phyloP scores from a whole-genome alignment of 1,284 basidiomycete species.

The Chalciporus sp. region DNA sequence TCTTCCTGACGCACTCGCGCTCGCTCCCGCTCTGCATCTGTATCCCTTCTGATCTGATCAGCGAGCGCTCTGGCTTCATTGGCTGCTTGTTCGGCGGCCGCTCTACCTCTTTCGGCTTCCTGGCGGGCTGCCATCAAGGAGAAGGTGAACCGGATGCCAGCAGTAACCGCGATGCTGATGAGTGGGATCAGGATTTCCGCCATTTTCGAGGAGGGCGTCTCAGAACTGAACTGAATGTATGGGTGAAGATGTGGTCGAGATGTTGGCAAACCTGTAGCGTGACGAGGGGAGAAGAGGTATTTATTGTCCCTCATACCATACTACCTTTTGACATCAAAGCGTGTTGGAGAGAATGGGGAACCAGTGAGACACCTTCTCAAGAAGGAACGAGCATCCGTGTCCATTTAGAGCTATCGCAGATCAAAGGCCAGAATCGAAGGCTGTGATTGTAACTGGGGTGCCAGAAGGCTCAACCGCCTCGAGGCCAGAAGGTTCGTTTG shows the following conservation, averaged over 20 bases:
- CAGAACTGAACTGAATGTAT: not conserved
- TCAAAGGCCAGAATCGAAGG: not conserved
- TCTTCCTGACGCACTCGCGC: conserved; percentile 13
- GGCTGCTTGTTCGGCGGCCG: conserved; percentile 11
- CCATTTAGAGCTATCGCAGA: not conserved
- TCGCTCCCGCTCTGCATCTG: conserved; percentile 6
- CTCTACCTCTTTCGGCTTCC: conserved; percentile 13
- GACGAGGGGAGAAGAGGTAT: not conserved
- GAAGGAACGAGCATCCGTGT: not conserved
- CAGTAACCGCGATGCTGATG: not conserved
- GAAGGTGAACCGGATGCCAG: not conserved
- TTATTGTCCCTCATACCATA: not conserved
- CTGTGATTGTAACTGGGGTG: not conserved
- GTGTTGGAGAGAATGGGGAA: not conserved
- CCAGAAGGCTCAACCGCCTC: not conserved
- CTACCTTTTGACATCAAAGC: not conserved
- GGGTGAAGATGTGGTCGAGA: not conserved
- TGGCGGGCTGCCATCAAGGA: conserved; percentile 16
- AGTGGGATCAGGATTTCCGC: too few relatives aligned
- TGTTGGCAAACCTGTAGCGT: not conserved
- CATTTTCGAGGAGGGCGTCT: not conserved
- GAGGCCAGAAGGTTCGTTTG: not conserved
- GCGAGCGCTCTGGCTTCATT: conserved; percentile 1
- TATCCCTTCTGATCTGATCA: not conserved
- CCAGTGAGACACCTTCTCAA: too few relatives aligned